Evolutionary conservation across 768 basidiomycete genomes (phyloP), one percentile per base, ranked within the genome.

Genomic region (Cystofilobasidium macerans): DNA sequence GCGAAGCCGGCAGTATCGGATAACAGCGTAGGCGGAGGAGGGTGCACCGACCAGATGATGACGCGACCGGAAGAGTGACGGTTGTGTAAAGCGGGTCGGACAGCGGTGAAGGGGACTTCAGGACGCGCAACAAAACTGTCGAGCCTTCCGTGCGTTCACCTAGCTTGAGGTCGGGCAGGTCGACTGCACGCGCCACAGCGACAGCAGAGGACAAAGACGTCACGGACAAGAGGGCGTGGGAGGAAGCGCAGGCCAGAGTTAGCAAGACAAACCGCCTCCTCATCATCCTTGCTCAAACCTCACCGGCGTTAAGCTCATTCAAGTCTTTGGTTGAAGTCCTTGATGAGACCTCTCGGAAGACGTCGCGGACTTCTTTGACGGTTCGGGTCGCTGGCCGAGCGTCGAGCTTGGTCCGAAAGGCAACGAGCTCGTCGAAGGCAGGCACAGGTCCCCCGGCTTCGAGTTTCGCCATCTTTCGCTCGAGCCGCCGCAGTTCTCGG

Each of bases 21-120:
- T 61, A 67, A 43, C 56, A 33, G 53, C 57, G 47, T 3, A 67
- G 65, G 9, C 53, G 47, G n/a, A 67, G 65, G n/a, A 61, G 40
- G 2, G 47, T 47, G 28, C 58, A 51, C 33, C 47, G 53, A 2
- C 58, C 58, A 24, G 51, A 35, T 0, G 65, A 60, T 7, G 65
- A 61, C n/a, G 60, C 38, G 40, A 67, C 53, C 24, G 58, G 54
- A 16, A 67, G 65, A 11, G 28, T 36, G 51, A 67, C 51, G 24
- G n/a, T 36, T 32, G 61, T 40, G 56, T 67, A 53, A 42, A 67
- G 59, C 24, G 65, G 53, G 53, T 59, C 38, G 5, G 53, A 61
- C 24, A 67, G 60, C 43, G 48, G 22, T 40, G 32, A 4, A 9
- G 65, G 56, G 5, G 57, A 35, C 2, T 59, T 2, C 2, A 67